Conservation (phyloP, 345 rosid genomes). For the Laguncularia racemosa region DNA sequence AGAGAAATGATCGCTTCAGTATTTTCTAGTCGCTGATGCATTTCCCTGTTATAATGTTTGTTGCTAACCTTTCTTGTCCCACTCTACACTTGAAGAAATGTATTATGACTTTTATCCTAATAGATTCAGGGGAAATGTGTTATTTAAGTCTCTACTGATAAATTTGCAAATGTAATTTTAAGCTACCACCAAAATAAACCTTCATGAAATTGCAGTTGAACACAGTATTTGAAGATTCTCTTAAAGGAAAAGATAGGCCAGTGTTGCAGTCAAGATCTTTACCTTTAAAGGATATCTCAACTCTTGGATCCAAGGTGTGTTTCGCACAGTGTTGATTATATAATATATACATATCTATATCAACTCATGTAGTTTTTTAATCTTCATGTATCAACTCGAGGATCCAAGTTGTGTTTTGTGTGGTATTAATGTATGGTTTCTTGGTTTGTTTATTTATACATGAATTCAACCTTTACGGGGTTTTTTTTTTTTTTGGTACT, state of each 20-base stretch:
- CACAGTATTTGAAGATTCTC: constrained; percentile 23
- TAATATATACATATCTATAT: background rate
- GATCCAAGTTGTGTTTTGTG: background rate
- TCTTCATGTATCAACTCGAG: background rate
- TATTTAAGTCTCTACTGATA: too few relatives aligned
- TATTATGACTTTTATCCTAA: too few relatives aligned
- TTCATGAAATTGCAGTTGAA: constrained; percentile 35
- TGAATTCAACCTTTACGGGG: too few relatives aligned
- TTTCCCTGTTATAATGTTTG: background rate
- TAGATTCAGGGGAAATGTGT: too few relatives aligned
- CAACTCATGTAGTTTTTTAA: too few relatives aligned
- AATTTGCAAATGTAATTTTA: too few relatives aligned
- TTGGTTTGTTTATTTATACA: too few relatives aligned
- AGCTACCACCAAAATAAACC: background rate
- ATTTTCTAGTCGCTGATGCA: too few relatives aligned
- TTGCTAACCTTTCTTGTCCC: background rate
- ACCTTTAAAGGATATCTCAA: constrained; percentile 34
- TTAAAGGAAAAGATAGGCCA: constrained; percentile 23
- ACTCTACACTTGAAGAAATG: too few relatives aligned
- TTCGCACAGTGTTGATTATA: constrained; percentile 1
- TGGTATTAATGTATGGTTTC: too few relatives aligned
- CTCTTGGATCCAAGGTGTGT: constrained; percentile 36
- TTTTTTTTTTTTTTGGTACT: too few relatives aligned
- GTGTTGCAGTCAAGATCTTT: constrained; percentile 20
- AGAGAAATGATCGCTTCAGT: too few relatives aligned